Evolutionary conservation across 768 basidiomycete genomes (phyloP), one percentile per base, ranked within the genome.

Genomic region (Leucogyrophana mollusca): DNA sequence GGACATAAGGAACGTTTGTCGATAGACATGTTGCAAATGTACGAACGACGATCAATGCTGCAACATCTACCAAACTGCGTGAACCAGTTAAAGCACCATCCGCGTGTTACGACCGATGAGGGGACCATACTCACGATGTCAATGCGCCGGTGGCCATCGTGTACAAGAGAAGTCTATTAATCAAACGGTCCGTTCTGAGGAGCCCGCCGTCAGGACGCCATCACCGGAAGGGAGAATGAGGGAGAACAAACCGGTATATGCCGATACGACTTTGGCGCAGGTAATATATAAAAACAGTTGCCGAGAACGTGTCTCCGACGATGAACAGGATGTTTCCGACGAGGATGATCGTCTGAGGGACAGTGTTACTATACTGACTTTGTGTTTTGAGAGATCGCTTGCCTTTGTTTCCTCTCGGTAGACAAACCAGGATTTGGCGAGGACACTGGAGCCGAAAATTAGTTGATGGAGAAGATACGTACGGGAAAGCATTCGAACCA

Each of bases 101-200:
- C 5, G 10, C 7, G 11, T 17, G 32, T 10, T 27, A n/a, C 33
- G 22, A 2, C 14, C 14, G 1, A 22, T 14, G 30, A 9, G 27
- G n/a, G n/a, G n/a, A 32, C 4, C 6, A 27, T 9, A 55, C 57
- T 49, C 23, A 63, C 62, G 46, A 54, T 3, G 56, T 62, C 17
- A 63, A 14, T 0, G 53, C 54, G 34, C 62, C 62, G 0, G 62
- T 63, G 13, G 62, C 57, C 11, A 63, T 58, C 1, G 46, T 49
- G 33, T 64, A 63, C 0, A 55, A 14, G 9, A 64, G 42, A 4
- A 63, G 50, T 6, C 58, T 47, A 27, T 62, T 54, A 49, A 63
- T 44, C 4, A 63, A 42, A 1, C 27, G 2, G 11, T 63, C 43
- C 2, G 62, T 55, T 2, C 60, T 62, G 13, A 50, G 50, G 2